These are phyloP conservation scores for Penicillium tannophilum DNA, from an alignment of 495 filamentous ascomycete species.

Conservation along the genomic window DNA sequence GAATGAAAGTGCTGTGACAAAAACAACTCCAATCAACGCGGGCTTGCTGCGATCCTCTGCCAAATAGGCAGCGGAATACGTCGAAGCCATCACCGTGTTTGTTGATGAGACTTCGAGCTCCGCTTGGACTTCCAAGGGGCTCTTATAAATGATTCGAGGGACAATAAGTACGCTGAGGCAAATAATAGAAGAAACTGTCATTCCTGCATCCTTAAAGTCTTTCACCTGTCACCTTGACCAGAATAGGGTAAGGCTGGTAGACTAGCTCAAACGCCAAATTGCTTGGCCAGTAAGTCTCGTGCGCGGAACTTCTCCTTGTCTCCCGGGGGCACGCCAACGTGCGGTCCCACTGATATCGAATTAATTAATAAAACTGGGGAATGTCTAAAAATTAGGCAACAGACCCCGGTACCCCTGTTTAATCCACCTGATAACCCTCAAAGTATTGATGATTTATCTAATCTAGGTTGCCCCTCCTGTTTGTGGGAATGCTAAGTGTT, in stretches of 20 bases:
- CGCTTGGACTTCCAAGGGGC: neutral
- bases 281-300: neutral
- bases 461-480: too few species aligned
- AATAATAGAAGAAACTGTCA: neutral
- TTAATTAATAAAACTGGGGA: neutral
- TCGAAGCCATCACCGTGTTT: neutral
- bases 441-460: neutral
- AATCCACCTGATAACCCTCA: neutral
- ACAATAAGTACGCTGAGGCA: neutral
- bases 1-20: constrained; percentile 5
- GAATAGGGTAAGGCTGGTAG: neutral
- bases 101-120: neutral
- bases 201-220: neutral
- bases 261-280: constrained; percentile 1
- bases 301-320: neutral
- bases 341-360: neutral
- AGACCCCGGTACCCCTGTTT: neutral
- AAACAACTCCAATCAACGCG: constrained; percentile 12
- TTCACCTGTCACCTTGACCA: neutral
- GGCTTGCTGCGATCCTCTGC: constrained; percentile 17
- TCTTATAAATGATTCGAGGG: neutral
- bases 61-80: neutral
- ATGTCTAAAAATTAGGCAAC: neutral
- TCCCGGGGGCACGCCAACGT: neutral
- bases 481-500: too few species aligned